Percentiles rank a stretch among this genome's conserved stretches.
These are phyloP conservation scores for Astragalus glycyphyllos DNA, from an alignment of 306 rosid genomes.

Conservation along the genomic window DNA sequence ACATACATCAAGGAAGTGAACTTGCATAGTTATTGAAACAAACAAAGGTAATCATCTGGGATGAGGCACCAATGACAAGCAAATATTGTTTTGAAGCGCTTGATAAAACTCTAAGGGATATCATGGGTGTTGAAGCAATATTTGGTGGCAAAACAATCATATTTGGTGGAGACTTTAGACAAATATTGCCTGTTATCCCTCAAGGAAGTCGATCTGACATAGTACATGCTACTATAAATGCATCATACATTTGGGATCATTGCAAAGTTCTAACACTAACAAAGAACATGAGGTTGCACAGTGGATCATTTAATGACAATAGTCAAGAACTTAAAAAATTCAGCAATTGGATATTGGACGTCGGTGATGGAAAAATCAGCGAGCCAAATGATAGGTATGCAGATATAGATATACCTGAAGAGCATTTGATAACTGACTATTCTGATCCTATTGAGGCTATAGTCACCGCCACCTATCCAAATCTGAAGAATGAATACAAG, in stretches of 20 bases:
- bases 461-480: not conserved
- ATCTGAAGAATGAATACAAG: no score
- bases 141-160: not conserved
- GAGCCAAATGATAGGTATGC: not conserved
- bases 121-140: not conserved
- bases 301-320: not conserved
- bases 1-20: not conserved
- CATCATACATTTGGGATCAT: not conserved
- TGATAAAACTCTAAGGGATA: not conserved
- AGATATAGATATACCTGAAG: no score
- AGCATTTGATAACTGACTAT: no score
- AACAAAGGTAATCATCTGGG: not conserved
- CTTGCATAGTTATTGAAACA: not conserved
- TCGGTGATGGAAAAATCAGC: not conserved
- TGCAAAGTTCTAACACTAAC: not conserved
- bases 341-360: not conserved
- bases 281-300: not conserved
- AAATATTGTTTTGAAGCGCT: not conserved
- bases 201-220: not conserved
- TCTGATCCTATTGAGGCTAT: not conserved
- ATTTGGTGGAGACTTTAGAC: not conserved
- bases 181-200: not conserved
- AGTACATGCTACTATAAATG: not conserved
- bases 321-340: not conserved
- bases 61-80: not conserved